phyloP scores from a whole-genome alignment of 352 stramenopile species.

The Globisporangium orthogonon region DNA sequence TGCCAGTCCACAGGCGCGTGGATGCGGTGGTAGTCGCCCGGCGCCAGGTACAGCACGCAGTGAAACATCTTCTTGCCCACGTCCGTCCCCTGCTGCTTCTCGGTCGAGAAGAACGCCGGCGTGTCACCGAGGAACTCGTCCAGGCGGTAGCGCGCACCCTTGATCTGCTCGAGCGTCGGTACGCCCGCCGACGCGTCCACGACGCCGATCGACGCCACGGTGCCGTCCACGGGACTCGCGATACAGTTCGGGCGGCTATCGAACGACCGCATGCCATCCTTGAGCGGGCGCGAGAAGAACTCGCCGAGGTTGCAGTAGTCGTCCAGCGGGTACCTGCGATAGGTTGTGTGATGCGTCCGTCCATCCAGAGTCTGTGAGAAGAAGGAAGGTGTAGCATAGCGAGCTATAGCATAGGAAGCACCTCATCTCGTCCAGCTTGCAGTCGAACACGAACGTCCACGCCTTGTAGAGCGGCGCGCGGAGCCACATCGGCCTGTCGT shows the following conservation, averaged over 20 bases:
- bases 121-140: constrained; percentile 74
- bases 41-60: constrained; percentile 79
- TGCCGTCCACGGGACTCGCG: constrained; percentile 57
- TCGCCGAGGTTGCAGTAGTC: constrained; percentile 73
- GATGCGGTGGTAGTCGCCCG: constrained; percentile 86
- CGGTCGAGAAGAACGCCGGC: constrained; percentile 45
- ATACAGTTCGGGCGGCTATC: constrained; percentile 22
- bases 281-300: constrained; percentile 81
- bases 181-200: constrained; percentile 42
- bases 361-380: too few relatives aligned
- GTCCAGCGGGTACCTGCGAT: constrained; percentile 47
- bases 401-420: neutral
- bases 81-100: constrained; percentile 10
- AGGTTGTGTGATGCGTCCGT: constrained; percentile 5
- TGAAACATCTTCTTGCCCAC: constrained; percentile 62
- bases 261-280: constrained; percentile 53
- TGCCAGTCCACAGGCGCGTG: constrained; percentile 76
- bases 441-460: constrained; percentile 76
- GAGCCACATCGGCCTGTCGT: constrained; percentile 48
- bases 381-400: neutral
- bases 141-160: constrained; percentile 71
- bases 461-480: constrained; percentile 73
- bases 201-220: constrained; percentile 45
- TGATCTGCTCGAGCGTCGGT: constrained; percentile 74
- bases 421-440: constrained; percentile 84